These are phyloP conservation scores for Penicillium crustosum DNA, from an alignment of 2,329 filamentous ascomycete species.

Conservation along the genomic window DNA sequence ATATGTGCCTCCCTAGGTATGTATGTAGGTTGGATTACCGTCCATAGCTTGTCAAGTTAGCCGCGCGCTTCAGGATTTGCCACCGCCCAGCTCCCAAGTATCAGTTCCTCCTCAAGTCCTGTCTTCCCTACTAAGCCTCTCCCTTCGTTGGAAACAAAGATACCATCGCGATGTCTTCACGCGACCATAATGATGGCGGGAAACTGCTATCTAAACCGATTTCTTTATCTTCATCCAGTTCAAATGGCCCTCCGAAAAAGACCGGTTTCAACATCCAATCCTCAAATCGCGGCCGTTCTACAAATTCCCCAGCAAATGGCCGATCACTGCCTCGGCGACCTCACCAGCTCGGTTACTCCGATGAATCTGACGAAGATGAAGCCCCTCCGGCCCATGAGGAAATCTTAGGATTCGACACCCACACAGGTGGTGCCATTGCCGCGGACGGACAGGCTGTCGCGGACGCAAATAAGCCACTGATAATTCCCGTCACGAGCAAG, in stretches of 20 bases:
- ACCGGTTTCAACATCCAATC: slow-evolving; percentile 35
- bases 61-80: slow-evolving; percentile 22
- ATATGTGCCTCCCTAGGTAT: too few species aligned
- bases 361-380: slow-evolving; percentile 55
- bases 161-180: slow-evolving; percentile 21
- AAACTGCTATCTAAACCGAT: slow-evolving; percentile 33
- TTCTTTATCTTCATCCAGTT: slow-evolving; percentile 42
- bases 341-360: slow-evolving; percentile 39
- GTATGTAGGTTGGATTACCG: too few species aligned
- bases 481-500: slow-evolving; percentile 74
- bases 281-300: slow-evolving; percentile 22
- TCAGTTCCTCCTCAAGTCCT: slow-evolving; percentile 9
- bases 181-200: slow-evolving; percentile 1
- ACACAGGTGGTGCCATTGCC: slow-evolving; percentile 40
- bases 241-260: slow-evolving; percentile 35
- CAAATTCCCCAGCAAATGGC: slow-evolving; percentile 17
- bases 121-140: neutral
- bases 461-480: slow-evolving; percentile 62
- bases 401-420: slow-evolving; percentile 57
- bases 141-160: neutral
- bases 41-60: neutral
- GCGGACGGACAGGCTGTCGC: slow-evolving; percentile 37
- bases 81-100: slow-evolving; percentile 23
- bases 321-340: slow-evolving; percentile 32
- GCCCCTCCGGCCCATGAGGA: slow-evolving; percentile 40